Evolutionary conservation across 495 filamentous ascomycete genomes (phyloP).

Genomic region (Achaetomiella virescens): DNA sequence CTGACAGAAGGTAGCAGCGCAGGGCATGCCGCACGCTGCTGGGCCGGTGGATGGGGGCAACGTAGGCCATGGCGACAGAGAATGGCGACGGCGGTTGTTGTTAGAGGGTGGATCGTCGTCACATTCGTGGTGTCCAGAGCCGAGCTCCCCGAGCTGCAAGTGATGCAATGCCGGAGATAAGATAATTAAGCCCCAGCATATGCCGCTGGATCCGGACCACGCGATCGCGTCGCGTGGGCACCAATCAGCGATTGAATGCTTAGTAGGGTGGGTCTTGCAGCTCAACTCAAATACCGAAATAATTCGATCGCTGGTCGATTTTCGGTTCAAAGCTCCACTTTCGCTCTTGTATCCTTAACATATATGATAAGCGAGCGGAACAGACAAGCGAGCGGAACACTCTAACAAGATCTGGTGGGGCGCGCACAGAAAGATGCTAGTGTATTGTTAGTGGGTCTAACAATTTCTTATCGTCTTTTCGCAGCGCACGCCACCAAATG

Average conservation of each 20-base stretch:
- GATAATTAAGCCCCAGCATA: conserved; percentile 2
- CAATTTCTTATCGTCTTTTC: no score
- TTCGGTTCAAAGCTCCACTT: no score
- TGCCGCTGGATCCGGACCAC: conserved; percentile 7
- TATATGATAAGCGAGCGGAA: no score
- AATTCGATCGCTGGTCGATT: no score
- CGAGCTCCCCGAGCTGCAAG: not conserved
- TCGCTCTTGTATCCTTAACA: no score
- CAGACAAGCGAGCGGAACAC: no score
- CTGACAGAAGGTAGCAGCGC: conserved; percentile 64
- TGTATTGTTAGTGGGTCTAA: no score
- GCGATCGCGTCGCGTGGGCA: conserved; percentile 15
- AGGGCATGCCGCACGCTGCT: conserved; percentile 86
- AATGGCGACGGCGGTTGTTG: conserved; percentile 1
- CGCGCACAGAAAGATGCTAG: no score
- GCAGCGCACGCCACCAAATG: no score
- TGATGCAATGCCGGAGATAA: conserved; percentile 17
- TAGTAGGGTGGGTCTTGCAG: no score
- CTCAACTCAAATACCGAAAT: no score
- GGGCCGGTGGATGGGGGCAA: conserved; percentile 87
- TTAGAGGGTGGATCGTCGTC: not conserved
- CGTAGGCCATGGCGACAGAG: conserved; percentile 67
- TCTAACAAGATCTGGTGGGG: no score
- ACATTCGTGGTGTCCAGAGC: conserved; percentile 21
- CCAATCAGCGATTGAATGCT: not conserved